Percentiles rank a stretch among this genome's conserved stretches.
Conservation (phyloP, 371 early-diverging fungal species). For the Rhizomucor pusillus region DNA sequence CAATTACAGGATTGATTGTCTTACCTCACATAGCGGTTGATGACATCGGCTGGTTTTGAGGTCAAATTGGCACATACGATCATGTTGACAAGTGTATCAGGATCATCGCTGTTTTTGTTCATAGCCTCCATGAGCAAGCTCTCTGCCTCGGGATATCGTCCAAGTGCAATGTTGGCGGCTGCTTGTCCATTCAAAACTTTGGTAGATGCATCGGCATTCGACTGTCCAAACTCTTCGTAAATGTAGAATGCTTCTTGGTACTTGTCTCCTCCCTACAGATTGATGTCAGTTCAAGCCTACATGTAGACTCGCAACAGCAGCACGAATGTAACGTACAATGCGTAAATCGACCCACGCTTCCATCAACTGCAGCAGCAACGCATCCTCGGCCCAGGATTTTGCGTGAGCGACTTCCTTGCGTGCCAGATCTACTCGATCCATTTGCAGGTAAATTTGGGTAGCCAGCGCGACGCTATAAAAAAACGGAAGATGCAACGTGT, state of each 20-base stretch:
- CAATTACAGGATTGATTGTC: background rate
- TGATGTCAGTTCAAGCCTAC: no score
- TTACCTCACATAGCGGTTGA: conserved; percentile 67
- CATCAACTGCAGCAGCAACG: conserved; percentile 85
- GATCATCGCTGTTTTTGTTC: conserved; percentile 72
- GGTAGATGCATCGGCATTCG: conserved; percentile 67
- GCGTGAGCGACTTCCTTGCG: conserved; percentile 70
- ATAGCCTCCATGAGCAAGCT: conserved; percentile 79
- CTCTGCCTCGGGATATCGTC: conserved; percentile 86
- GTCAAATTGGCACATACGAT: conserved; percentile 66
- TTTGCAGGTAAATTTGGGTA: conserved; percentile 74
- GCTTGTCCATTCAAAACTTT: conserved; percentile 85
- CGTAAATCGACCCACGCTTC: conserved; percentile 89
- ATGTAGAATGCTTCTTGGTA: conserved; percentile 89
- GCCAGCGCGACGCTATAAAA: conserved; percentile 80
- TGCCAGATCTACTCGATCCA: conserved; percentile 88
- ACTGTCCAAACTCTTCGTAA: conserved; percentile 89
- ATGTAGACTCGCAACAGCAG: background rate
- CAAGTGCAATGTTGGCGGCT: conserved; percentile 79
- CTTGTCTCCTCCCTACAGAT: conserved; percentile 73
- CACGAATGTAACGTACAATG: conserved; percentile 36
- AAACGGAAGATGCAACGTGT: no score
- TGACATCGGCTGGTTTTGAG: conserved; percentile 70
- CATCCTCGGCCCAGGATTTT: conserved; percentile 89
- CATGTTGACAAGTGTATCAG: conserved; percentile 89